These are phyloP conservation scores for Hypholoma fasciculare DNA, from an alignment of 768 basidiomycete genomes.

Conservation along the genomic window DNA sequence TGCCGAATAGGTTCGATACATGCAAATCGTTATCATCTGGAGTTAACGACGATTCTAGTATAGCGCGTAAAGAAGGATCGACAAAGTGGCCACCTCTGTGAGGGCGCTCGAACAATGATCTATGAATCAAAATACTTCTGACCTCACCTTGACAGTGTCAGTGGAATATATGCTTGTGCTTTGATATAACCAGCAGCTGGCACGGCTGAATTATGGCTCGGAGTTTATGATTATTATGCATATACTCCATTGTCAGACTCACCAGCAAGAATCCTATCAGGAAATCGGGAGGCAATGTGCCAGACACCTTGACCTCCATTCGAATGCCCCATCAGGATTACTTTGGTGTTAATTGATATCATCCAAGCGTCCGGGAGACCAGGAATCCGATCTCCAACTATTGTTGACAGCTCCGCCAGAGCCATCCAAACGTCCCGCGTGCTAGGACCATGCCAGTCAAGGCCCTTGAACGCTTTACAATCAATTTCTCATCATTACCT, in stretches of 20 bases:
- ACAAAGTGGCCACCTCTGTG: constrained; percentile 58
- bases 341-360: constrained; percentile 31
- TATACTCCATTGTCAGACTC: constrained; percentile 7
- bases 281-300: constrained; percentile 75
- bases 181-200: constrained; percentile 86
- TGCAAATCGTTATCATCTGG: constrained; percentile 90
- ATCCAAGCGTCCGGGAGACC: constrained; percentile 29
- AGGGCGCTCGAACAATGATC: not conserved
- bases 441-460: constrained; percentile 93
- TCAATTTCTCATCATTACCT: not conserved
- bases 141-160: constrained; percentile 58
- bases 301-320: constrained; percentile 93
- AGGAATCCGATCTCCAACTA: constrained; percentile 39
- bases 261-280: constrained; percentile 74
- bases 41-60: constrained; percentile 73
- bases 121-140: not conserved
- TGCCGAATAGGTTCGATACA: constrained; percentile 72
- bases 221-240: not conserved
- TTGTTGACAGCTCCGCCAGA: constrained; percentile 52
- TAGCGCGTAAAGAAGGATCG: constrained; percentile 70
- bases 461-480: constrained; percentile 47
- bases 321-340: constrained; percentile 85
- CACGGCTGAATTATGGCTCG: constrained; percentile 47
- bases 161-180: constrained; percentile 82
- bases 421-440: constrained; percentile 66